Evolutionary conservation across 768 basidiomycete genomes (phyloP), one percentile per base, ranked within the genome.

Genomic region (Lanmaoa pseudosensibilis): DNA sequence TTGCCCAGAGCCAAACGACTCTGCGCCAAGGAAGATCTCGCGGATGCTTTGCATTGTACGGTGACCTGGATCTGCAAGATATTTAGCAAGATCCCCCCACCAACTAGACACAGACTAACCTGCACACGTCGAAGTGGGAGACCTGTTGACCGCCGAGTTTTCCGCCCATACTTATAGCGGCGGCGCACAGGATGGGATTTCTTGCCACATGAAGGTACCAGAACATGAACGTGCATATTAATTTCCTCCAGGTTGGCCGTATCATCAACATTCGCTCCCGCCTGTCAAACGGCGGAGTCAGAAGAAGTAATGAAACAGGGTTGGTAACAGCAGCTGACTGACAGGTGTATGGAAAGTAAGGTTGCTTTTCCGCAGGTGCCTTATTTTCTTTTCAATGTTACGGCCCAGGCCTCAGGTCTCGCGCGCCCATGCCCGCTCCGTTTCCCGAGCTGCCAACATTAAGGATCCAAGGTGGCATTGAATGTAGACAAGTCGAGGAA

Each of bases 21-120:
- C 15, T 7, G 34, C 0, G 13, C 47, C 30, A 1, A n/a, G 7
- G 36, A 50, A 2, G 12, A 9, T 1, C 1, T 55, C 48, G 23
- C 13, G 5, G 23, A 27, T 7, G 19, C 4, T 39, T 36, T 23
- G 21, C 62, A 63, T 56, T 11, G 38, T 8, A 33, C 8, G 21
- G n/a, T 13, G 40, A 34, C 9, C 18, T 18, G 23, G 43, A 36
- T 36, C 49, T 49, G 12, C 11, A n/a, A 34, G 18, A 33, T n/a
- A 50, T 36, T 62, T 4, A 59, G 27, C 27, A 30, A 48, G 34
- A 40, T 12, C 1, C 30, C 16, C n/a, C 16, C 5, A 21, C 16
- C 21, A n/a, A 49, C 18, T 33, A 6, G 32, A 39, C 5, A 32
- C 11, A 30, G 19, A 59, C 61, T 47, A 8, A 62, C 61, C 60